A percentile compares a stretch with the other conserved stretches of the same genome.
Evolutionary conservation across 257 asterid species (phyloP).

Genomic region (Cynanchum wilfordii): DNA sequence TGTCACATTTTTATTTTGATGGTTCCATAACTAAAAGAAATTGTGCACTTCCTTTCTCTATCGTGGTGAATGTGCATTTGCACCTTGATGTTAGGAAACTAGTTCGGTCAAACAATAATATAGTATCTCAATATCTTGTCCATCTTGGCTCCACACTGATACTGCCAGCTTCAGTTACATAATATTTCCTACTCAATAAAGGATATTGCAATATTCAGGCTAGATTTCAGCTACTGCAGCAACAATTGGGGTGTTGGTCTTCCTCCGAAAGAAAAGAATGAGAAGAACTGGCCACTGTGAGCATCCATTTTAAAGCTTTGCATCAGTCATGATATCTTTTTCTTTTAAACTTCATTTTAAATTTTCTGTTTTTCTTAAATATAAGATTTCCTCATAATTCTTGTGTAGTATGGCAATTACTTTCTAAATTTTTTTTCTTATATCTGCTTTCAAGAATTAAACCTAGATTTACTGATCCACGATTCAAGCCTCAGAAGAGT

Average conservation of each 20-base stretch:
- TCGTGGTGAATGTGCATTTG: neutral
- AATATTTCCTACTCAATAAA: constrained; percentile 2
- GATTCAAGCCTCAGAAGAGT: constrained; percentile 60
- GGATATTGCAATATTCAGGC: constrained; percentile 37
- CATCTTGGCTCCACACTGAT: neutral
- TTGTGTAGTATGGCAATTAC: constrained; percentile 1
- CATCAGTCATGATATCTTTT: neutral
- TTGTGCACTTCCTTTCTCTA: neutral
- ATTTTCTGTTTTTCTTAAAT: neutral
- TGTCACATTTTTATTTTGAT: constrained; percentile 16
- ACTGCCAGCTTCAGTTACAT: neutral
- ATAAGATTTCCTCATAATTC: neutral
- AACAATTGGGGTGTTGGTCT: constrained; percentile 98
- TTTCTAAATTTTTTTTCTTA: constrained; percentile 2
- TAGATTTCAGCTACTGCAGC: constrained; percentile 82
- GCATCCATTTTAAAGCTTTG: constrained; percentile 22
- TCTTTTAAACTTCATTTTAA: neutral
- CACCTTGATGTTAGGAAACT: neutral
- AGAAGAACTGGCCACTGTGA: constrained; percentile 79
- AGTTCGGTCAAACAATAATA: neutral
- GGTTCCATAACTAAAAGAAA: neutral
- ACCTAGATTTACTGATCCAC: constrained; percentile 70
- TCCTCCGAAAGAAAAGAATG: constrained; percentile 88
- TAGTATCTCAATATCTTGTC: neutral
- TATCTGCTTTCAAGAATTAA: constrained; percentile 50